phyloP scores from a whole-genome alignment of 2,329 filamentous ascomycete genomes.

The Aspergillus ustus region DNA sequence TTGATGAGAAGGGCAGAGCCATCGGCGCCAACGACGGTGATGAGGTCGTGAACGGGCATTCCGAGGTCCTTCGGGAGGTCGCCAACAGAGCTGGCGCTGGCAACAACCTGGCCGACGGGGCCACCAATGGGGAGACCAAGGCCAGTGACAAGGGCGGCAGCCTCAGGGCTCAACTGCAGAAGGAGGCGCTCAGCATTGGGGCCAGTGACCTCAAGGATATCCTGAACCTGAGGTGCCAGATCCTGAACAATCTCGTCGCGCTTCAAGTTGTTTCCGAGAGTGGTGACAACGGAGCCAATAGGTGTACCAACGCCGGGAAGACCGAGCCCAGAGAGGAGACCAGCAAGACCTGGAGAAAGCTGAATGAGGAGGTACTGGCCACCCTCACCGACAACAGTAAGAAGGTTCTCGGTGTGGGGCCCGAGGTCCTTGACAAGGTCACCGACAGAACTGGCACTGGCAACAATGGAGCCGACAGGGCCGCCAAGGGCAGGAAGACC shows the following conservation, averaged over 20 bases:
- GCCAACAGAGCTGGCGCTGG: constrained; percentile 17
- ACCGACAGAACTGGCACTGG: constrained; percentile 21
- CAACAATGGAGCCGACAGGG: constrained; percentile 33
- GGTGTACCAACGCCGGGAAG: constrained; percentile 18
- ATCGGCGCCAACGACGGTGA: constrained; percentile 35
- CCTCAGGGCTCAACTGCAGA: constrained; percentile 35
- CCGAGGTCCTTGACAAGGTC: constrained; percentile 34
- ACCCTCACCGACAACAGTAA: constrained; percentile 38
- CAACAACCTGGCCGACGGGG: constrained; percentile 35
- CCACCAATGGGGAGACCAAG: constrained; percentile 35
- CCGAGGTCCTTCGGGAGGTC: constrained; percentile 34
- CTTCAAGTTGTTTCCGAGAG: constrained; percentile 35
- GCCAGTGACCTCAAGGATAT: constrained; percentile 36
- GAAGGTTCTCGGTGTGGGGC: constrained; percentile 31
- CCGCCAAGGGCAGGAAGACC: constrained; percentile 33
- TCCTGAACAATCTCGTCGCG: constrained; percentile 34
- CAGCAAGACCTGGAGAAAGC: constrained; percentile 28
- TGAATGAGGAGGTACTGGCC: constrained; percentile 36
- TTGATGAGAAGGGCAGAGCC: constrained; percentile 35
- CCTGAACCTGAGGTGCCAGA: constrained; percentile 29
- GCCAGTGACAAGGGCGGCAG: constrained; percentile 28
- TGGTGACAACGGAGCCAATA: constrained; percentile 30
- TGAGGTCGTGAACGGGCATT: constrained; percentile 29
- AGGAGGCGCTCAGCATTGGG: constrained; percentile 35
- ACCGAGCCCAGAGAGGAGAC: constrained; percentile 22